These are phyloP conservation scores for Simplicillium aogashimaense DNA, from an alignment of 2,329 filamentous ascomycete genomes.

Conservation along the genomic window DNA sequence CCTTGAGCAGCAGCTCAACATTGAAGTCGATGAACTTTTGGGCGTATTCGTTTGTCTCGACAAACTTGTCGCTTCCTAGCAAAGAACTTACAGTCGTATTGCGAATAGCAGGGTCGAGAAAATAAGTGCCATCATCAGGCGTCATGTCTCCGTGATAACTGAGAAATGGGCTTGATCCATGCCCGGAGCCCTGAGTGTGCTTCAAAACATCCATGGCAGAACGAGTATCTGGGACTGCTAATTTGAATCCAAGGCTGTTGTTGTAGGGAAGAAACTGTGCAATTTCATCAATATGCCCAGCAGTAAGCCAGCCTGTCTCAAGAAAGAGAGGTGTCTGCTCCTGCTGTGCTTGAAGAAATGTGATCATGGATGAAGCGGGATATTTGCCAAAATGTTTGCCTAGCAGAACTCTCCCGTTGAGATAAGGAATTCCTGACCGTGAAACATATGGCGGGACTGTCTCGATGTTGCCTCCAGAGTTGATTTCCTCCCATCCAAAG, in stretches of 20 bases:
- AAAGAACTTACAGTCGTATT: slow-evolving; percentile 1
- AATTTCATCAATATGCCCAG: slow-evolving; percentile 24
- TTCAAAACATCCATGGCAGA: too few relatives aligned
- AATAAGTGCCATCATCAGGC: background rate
- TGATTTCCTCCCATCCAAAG: slow-evolving; percentile 9
- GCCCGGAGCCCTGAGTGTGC: slow-evolving; percentile 8
- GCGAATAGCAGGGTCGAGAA: background rate
- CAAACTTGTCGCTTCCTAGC: too few relatives aligned
- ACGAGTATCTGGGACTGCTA: too few relatives aligned
- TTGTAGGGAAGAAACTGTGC: slow-evolving; percentile 12
- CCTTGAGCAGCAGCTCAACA: slow-evolving; percentile 2
- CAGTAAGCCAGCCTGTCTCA: slow-evolving; percentile 18
- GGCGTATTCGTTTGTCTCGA: background rate
- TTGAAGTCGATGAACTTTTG: slow-evolving; percentile 5
- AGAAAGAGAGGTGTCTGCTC: slow-evolving; percentile 18
- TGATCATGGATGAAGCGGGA: slow-evolving; percentile 10
- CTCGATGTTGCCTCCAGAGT: slow-evolving; percentile 18
- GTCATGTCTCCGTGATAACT: slow-evolving; percentile 1
- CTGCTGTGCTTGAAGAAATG: slow-evolving; percentile 16
- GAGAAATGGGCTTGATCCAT: background rate
- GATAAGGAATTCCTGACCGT: background rate
- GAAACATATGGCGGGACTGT: slow-evolving; percentile 18
- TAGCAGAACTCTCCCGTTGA: slow-evolving; percentile 2
- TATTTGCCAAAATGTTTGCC: slow-evolving; percentile 7
- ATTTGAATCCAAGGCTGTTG: too few relatives aligned